Base-by-base conservation (phyloP, 352 stramenopile species). In the Phytophthora syringae region DNA sequence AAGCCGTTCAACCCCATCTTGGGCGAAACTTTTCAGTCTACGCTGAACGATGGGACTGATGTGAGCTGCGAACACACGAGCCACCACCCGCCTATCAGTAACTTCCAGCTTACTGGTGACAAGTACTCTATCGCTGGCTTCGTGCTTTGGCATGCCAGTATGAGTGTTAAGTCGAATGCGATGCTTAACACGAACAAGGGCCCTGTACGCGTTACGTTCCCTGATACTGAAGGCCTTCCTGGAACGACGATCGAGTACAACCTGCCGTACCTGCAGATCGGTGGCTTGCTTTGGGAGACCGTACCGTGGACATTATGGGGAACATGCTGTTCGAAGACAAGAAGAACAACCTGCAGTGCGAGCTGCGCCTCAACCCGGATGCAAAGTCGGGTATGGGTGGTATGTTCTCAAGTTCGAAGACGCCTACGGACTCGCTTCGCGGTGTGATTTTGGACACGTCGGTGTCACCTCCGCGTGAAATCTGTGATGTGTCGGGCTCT, bases 1-100 rank as follows among this genome's bases (percentile, higher is more conserved):
- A 95, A 95, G 72, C 87, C 87, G 12, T 95, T 95, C 64, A 95
- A 93, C 58, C 87, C 87, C 30, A 95, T 95, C 27, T 55, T 95
- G 21, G 87, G 87, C 13, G 87, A 95, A 55, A 95, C 87, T 18
- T 93, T 80, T 44, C 84, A 95, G 62, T 80, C 77, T 4, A 77
- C 62, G 39, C 59, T 93, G 47, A 93, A 88, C 61, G 84, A 95
- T 53, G 87, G 84, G 54, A 92, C 87, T 5, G 82, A 91, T 24
- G 85, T 95, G 5, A 87, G 72, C 51, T 92, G 84, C 51, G 87
- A 95, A 57, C 87, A 95, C 76, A 93, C 87, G 51, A 93, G 84
- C 66, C 87, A 95, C 65, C 87, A 95, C 55, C 87, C 87, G 40
- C 87, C 87, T 18, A 91, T 95, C 64, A 93, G 83, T 69, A 92